Base-by-base conservation (phyloP, 176 grass and related monocot genomes). In the Aegilops tauschii region DNA sequence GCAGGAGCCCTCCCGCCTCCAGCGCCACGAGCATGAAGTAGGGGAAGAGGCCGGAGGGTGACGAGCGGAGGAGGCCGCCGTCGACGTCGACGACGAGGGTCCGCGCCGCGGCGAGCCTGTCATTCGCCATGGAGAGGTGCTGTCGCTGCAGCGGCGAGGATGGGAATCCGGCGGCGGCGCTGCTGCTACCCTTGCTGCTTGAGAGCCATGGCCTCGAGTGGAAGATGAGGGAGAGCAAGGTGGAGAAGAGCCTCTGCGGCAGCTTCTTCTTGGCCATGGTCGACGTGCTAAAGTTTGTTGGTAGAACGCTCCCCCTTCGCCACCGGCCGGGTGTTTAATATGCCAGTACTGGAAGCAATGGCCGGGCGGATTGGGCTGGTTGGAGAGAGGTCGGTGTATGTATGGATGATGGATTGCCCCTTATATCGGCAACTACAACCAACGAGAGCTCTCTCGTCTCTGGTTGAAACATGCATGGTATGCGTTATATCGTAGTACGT, bases 1-100 rank as follows among this genome's bases (percentile, higher is more conserved):
- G 81, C 9, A 91, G 31, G 82, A 93, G 78, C 12, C 87, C 86
- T 8, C 95, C 95, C 23, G 87, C 95, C 76, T 97, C 95, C 1
- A 97, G 63, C 1, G 90, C 95, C 7, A 95, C 92, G 2, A 95
- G 90, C 95, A 97, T 97, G 95, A 97, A 97, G 93, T 97, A 97
- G 10, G 84, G 90, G 70, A 97, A 95, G 11, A 86, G 58, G 28
- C 47, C 44, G 29, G 86, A 62, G 17, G 54, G 0, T 9, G 80
- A 73, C 49, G 68, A 56, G 1, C 73, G 35, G 9, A 95, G 76
- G 6, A 95, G 90, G 18, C 71, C 86, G 5, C 77, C 52, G 44
- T 95, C 90, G 17, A 95, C 83, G 42, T 91, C 88, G 11, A 87
- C 39, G 5, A 92, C 64, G 34, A 95, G 2, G 12, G 83, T 74